phyloP scores from a whole-genome alignment of 176 grass and related monocot species.

The Hyparrhenia diplandra region DNA sequence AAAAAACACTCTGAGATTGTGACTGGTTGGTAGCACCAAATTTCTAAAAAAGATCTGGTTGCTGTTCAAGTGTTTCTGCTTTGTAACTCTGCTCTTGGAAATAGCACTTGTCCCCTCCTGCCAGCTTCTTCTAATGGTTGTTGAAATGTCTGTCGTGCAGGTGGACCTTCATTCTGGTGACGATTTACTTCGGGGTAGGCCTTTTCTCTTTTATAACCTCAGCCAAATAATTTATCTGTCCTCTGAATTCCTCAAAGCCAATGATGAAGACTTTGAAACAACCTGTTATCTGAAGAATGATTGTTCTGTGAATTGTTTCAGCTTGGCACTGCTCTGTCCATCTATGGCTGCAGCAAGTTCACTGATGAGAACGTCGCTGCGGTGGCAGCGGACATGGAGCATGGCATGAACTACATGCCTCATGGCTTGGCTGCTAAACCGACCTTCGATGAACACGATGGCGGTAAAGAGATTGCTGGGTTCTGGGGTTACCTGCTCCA shows the following conservation, averaged over 20 bases:
- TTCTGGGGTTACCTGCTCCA: constrained; percentile 90
- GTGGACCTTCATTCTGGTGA: constrained; percentile 93
- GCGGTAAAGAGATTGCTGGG: constrained; percentile 49
- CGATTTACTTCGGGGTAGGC: constrained; percentile 92
- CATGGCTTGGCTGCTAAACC: constrained; percentile 16
- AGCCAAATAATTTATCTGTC: constrained; percentile 3
- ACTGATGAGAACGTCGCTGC: neutral
- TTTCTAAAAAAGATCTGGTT: constrained; percentile 10
- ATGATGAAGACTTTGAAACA: constrained; percentile 19
- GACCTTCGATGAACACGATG: neutral
- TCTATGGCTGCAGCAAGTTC: constrained; percentile 73
- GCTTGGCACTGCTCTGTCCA: constrained; percentile 68
- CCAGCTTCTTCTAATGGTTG: constrained; percentile 37
- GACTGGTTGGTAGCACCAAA: constrained; percentile 31
- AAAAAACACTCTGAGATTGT: constrained; percentile 4
- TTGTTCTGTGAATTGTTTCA: constrained; percentile 30
- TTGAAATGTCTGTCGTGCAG: constrained; percentile 51
- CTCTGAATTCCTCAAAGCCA: constrained; percentile 2
- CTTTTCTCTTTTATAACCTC: constrained; percentile 24
- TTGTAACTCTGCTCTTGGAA: constrained; percentile 21
- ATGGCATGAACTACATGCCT: constrained; percentile 20
- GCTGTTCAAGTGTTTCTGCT: constrained; percentile 5
- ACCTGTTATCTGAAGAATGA: constrained; percentile 9
- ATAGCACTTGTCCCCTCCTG: constrained; percentile 22
- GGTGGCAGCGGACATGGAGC: constrained; percentile 41